Evolutionary conservation across 108 stramenopile species (phyloP).

Genomic region (Aureococcus anophagefferens): DNA sequence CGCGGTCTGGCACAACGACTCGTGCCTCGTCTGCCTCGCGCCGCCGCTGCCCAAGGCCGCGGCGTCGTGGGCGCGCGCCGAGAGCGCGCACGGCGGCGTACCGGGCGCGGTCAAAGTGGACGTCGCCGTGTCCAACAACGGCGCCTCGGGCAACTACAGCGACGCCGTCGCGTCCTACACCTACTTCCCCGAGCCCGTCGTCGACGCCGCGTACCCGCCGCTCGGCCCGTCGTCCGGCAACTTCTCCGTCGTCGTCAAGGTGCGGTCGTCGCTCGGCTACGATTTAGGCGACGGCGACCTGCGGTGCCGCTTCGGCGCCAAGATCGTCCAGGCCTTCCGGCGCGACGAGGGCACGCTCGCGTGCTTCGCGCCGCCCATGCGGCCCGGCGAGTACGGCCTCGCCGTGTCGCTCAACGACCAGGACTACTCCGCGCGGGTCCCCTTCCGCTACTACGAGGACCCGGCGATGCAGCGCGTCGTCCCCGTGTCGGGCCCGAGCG

Average conservation of each 20-base stretch:
- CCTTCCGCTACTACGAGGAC: constrained; percentile 40
- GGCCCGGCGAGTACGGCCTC: constrained; percentile 41
- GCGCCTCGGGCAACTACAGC: neutral
- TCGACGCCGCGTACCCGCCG: constrained; percentile 33
- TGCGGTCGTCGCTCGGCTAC: constrained; percentile 39
- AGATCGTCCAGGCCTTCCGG: constrained; percentile 33
- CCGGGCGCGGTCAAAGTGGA: neutral
- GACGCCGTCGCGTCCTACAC: constrained; percentile 13
- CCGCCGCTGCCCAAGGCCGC: constrained; percentile 9
- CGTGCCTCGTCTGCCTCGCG: constrained; percentile 29
- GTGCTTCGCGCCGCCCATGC: constrained; percentile 49
- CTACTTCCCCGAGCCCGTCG: constrained; percentile 37
- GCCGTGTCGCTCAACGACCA: constrained; percentile 61
- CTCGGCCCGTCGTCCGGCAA: constrained; percentile 49
- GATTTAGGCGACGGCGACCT: constrained; percentile 25
- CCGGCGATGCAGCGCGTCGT: constrained; percentile 25
- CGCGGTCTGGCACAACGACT: constrained; percentile 18
- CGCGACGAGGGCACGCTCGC: constrained; percentile 28
- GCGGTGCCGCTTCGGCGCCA: constrained; percentile 48
- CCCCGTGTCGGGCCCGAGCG: constrained; percentile 45
- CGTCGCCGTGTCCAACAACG: constrained; percentile 38
- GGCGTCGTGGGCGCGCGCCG: neutral
- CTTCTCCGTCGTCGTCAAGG: constrained; percentile 35
- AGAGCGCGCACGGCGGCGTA: neutral
- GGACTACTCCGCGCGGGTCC: constrained; percentile 34